These are phyloP conservation scores for Ustilago tritici DNA, from an alignment of 1,284 basidiomycete genomes.

Conservation along the genomic window DNA sequence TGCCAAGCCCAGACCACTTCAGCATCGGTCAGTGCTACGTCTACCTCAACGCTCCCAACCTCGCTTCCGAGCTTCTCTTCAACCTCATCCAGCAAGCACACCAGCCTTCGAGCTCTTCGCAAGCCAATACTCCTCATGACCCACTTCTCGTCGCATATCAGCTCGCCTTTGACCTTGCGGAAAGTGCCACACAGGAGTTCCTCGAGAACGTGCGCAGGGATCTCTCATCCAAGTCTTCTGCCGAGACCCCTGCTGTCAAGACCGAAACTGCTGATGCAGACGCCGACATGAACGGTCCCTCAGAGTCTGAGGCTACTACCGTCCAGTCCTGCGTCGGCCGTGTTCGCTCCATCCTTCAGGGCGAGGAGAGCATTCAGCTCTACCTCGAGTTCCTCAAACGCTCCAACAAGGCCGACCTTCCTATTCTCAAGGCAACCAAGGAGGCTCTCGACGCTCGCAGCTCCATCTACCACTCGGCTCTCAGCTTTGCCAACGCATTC, in stretches of 20 bases:
- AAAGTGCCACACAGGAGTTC: slow-evolving; percentile 70
- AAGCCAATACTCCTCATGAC: slow-evolving; percentile 61
- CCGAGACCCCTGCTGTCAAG: slow-evolving; percentile 25
- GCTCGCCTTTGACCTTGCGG: slow-evolving; percentile 68
- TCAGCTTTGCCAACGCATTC: slow-evolving; percentile 69
- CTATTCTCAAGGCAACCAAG: slow-evolving; percentile 67
- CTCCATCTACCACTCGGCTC: slow-evolving; percentile 69
- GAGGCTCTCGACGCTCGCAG: slow-evolving; percentile 67
- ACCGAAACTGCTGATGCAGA: slow-evolving; percentile 34
- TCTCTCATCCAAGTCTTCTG: slow-evolving; percentile 37
- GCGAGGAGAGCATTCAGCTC: slow-evolving; percentile 68
- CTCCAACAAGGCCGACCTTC: slow-evolving; percentile 67
- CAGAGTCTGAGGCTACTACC: slow-evolving; percentile 33
- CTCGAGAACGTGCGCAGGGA: slow-evolving; percentile 63
- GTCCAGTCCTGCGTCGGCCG: slow-evolving; percentile 52
- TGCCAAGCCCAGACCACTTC: slow-evolving; percentile 66
- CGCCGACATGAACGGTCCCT: slow-evolving; percentile 51
- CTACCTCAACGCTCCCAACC: slow-evolving; percentile 65
- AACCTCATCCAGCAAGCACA: slow-evolving; percentile 62
- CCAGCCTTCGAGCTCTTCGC: slow-evolving; percentile 53
- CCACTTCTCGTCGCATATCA: slow-evolving; percentile 67
- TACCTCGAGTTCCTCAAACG: slow-evolving; percentile 68
- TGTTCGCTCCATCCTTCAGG: slow-evolving; percentile 64
- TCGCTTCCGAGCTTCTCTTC: slow-evolving; percentile 61
- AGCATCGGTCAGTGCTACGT: slow-evolving; percentile 69